These are phyloP conservation scores for Aurifilum marmelostoma DNA, from an alignment of 2,329 filamentous ascomycete species.

Conservation along the genomic window DNA sequence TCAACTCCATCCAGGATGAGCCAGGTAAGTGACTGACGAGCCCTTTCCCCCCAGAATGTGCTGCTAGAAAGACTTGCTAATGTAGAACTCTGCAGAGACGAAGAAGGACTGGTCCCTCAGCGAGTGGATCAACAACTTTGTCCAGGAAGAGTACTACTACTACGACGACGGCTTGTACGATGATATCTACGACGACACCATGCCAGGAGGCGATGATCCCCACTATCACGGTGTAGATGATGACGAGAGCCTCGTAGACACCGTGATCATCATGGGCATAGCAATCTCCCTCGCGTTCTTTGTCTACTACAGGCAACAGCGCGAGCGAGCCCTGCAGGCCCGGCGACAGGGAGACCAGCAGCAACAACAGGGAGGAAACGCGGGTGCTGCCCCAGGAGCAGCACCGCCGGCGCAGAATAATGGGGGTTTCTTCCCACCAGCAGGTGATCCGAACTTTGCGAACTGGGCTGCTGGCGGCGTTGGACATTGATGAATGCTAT, in stretches of 20 bases:
- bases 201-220: constrained; percentile 61
- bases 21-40: constrained; percentile 62
- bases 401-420: constrained; percentile 30
- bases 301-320: constrained; percentile 78
- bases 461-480: constrained; percentile 68
- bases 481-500: constrained; percentile 52
- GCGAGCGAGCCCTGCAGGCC: constrained; percentile 58
- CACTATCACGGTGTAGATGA: constrained; percentile 59
- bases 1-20: constrained; percentile 92
- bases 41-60: not conserved
- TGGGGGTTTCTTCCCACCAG: constrained; percentile 50
- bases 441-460: constrained; percentile 68
- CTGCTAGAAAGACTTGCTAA: constrained; percentile 35
- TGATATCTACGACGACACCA: constrained; percentile 58
- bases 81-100: constrained; percentile 51
- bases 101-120: constrained; percentile 76
- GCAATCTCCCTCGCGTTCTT: constrained; percentile 75
- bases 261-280: constrained; percentile 78
- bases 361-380: constrained; percentile 27
- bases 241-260: constrained; percentile 82
- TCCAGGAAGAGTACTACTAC: constrained; percentile 66
- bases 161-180: constrained; percentile 64
- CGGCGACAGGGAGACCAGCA: constrained; percentile 35
- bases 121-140: constrained; percentile 87
- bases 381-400: constrained; percentile 7